Conservation (phyloP, 2,329 filamentous ascomycete genomes). For the Fusarium sambucinum region DNA sequence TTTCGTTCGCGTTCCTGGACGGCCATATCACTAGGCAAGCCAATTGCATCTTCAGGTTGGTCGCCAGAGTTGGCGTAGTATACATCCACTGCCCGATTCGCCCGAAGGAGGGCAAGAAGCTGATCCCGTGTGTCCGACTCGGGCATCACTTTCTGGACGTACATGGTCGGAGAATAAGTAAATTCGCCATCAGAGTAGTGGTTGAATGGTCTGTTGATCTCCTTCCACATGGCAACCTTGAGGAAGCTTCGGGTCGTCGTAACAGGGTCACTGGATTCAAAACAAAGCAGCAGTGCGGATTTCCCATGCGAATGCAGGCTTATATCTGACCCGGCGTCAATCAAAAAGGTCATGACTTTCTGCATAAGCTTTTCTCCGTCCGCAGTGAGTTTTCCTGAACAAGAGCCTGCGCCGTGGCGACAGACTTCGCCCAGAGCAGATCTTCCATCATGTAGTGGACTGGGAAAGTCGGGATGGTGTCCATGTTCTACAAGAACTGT, state of each 20-base stretch:
- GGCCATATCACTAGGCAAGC: conserved; percentile 64
- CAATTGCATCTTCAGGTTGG: conserved; percentile 66
- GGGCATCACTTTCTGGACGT: conserved; percentile 63
- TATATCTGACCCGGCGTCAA: conserved; percentile 69
- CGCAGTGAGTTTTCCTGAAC: conserved; percentile 58
- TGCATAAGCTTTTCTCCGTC: conserved; percentile 67
- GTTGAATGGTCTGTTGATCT: conserved; percentile 71
- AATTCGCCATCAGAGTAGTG: conserved; percentile 64
- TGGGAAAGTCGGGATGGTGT: conserved; percentile 75
- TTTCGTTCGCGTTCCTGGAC: conserved; percentile 64
- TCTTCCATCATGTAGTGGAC: conserved; percentile 70
- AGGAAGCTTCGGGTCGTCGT: conserved; percentile 69
- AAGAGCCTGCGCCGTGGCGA: conserved; percentile 60
- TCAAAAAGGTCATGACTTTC: conserved; percentile 67
- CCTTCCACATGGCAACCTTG: conserved; percentile 73
- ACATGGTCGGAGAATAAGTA: conserved; percentile 75
- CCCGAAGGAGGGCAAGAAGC: conserved; percentile 62
- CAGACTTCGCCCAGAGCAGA: conserved; percentile 74
- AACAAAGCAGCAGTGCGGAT: conserved; percentile 69
- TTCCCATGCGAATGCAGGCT: conserved; percentile 68
- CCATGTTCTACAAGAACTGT: conserved; percentile 68
- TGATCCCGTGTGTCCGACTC: conserved; percentile 55
- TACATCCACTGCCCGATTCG: conserved; percentile 65
- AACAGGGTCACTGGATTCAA: conserved; percentile 68
- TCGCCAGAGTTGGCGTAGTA: conserved; percentile 66